Conservation (phyloP, 306 rosid genomes). For the Cicer cuneatum region DNA sequence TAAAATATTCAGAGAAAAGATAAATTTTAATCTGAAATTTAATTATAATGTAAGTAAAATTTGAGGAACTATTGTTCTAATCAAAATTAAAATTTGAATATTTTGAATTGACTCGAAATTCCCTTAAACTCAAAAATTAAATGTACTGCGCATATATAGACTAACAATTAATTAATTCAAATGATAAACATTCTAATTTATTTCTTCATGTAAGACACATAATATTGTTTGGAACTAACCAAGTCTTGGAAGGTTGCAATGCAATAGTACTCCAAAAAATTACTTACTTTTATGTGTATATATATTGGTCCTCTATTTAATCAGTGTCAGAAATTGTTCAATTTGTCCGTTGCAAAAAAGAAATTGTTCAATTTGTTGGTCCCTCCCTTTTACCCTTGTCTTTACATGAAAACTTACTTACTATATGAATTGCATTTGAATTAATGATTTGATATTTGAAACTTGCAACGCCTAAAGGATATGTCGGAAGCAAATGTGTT, state of each 20-base stretch:
- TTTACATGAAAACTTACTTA: conserved; percentile 18
- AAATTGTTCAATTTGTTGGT: conserved; percentile 51
- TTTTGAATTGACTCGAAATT: too few relatives aligned
- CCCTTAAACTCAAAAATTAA: too few relatives aligned
- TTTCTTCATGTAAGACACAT: conserved; percentile 34
- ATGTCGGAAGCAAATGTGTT: neutral
- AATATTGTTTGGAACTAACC: conserved; percentile 35
- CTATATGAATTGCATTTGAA: neutral
- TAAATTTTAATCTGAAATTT: too few relatives aligned
- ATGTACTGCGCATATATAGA: conserved; percentile 41
- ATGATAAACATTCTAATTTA: conserved; percentile 29
- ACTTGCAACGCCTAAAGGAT: neutral
- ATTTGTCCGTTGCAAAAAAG: conserved; percentile 1
- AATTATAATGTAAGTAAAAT: too few relatives aligned
- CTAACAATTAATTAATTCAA: conserved; percentile 31
- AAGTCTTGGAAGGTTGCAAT: conserved; percentile 47
- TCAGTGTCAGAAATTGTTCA: conserved; percentile 50
- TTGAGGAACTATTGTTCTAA: too few relatives aligned
- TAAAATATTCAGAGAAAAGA: neutral
- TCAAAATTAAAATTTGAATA: too few relatives aligned
- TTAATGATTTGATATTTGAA: neutral
- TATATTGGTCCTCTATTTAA: conserved; percentile 43
- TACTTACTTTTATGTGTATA: conserved; percentile 35
- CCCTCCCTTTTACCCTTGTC: conserved; percentile 47
- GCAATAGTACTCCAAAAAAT: conserved; percentile 37